These are phyloP conservation scores for Volvox carteri DNA, from an alignment of 163 green algal genomes.

Conservation along the genomic window DNA sequence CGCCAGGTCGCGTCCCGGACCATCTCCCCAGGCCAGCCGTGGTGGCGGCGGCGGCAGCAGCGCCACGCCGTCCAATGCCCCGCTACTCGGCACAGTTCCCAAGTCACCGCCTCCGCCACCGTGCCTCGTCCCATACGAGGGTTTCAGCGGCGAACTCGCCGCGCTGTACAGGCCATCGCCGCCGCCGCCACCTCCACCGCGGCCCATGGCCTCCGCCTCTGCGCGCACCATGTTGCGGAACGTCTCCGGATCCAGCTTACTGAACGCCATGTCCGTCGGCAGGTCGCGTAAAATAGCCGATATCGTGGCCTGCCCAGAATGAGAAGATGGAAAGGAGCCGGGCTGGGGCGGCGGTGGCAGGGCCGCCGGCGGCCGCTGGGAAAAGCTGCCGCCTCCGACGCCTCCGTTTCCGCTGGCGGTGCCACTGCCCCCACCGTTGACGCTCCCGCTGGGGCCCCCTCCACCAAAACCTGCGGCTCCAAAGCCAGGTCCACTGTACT, in stretches of 20 bases:
- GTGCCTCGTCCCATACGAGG: slow-evolving; percentile 23
- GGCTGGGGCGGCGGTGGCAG: background rate
- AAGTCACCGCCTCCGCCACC: background rate
- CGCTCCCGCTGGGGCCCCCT: background rate
- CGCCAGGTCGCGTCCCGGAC: background rate
- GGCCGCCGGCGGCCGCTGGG: background rate
- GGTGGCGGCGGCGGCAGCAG: background rate
- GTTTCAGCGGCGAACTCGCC: background rate
- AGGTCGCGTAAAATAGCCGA: slow-evolving; percentile 1
- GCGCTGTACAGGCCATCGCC: background rate
- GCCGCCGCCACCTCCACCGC: background rate
- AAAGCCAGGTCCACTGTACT: too few species aligned
- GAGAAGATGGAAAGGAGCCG: background rate
- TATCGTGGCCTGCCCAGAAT: background rate
- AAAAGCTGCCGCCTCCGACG: background rate
- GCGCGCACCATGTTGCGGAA: slow-evolving; percentile 55
- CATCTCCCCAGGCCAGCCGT: background rate
- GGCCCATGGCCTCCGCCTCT: slow-evolving; percentile 39
- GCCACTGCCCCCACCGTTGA: background rate
- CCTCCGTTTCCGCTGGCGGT: background rate
- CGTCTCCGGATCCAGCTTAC: slow-evolving; percentile 39
- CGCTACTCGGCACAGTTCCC: background rate
- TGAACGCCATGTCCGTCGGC: slow-evolving; percentile 8
- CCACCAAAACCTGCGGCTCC: background rate
- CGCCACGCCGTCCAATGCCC: background rate